Percentiles rank a stretch among this genome's conserved stretches.
Conservation (phyloP, 176 grass and related monocot genomes). For the Zea luxurians region DNA sequence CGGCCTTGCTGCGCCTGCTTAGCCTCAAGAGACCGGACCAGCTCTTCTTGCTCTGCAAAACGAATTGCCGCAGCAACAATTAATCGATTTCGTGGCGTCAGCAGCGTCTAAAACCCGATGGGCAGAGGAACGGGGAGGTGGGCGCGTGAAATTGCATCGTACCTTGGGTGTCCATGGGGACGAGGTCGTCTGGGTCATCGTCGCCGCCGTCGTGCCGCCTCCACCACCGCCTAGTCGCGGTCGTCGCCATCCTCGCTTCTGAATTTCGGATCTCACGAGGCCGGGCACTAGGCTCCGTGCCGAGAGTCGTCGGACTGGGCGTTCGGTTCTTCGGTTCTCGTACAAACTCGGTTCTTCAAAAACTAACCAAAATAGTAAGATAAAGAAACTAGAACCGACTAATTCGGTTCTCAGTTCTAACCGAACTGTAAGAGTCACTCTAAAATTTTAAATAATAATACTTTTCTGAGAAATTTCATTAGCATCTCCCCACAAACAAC, state of each 20-base stretch:
- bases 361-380: no score
- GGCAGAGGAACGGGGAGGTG: not conserved
- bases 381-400: no score
- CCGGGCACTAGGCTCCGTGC: not conserved
- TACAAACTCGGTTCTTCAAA: no score
- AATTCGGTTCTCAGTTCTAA: no score
- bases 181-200: constrained; percentile 48
- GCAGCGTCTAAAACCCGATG: not conserved
- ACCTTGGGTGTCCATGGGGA: constrained; percentile 86
- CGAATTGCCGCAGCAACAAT: constrained; percentile 10
- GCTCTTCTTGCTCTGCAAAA: constrained; percentile 82
- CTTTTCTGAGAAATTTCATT: no score
- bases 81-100: not conserved
- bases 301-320: no score
- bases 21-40: constrained; percentile 74
- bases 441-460: no score
- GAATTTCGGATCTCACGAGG: not conserved
- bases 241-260: constrained; percentile 33
- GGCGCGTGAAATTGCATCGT: not conserved
- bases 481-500: no score
- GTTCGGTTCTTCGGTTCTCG: no score
- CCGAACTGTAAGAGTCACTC: no score
- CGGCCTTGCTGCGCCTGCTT: constrained; percentile 67
- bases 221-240: constrained; percentile 67
- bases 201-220: constrained; percentile 40